Base-by-base conservation (phyloP, 192 early-diverging fungal species). In the Coemansia sp. region DNA sequence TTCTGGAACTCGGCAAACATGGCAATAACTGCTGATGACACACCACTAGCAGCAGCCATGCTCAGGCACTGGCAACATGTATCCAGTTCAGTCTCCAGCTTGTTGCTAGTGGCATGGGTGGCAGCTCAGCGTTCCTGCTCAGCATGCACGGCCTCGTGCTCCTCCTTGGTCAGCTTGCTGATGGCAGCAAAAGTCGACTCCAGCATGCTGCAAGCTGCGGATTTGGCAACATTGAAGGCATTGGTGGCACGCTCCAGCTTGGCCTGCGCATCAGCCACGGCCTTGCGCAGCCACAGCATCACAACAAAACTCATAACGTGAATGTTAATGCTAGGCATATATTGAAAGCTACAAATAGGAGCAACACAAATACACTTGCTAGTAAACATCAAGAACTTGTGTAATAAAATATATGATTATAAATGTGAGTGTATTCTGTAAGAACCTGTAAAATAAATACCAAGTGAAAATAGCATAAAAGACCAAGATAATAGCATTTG, bases 11-110 rank as follows among this genome's bases (percentile, higher is more conserved):
- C 70, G 71, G 90, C 87, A 68, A 89, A 94, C 61, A 91, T 80
- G 17, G 87, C 79, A 63, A 95, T 84, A 2, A 91, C 87, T 9
- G 73, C 72, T 11, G 75, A 59, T 2, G 80, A 74, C 44, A 83
- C 48, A 1, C 80, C 80, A 59, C 72, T 72, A 51, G 68, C 69
- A 1, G 72, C 57, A 0, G 75, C 75, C 72, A 83, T 33, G 57
- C 69, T 72, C 50, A 83, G 66, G 3, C 80, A 68, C 67, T 83
- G 80, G 19, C 70, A 65, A 9, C 72, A 72, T 1, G 75, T 69
- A 5, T 69, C 46, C 39, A 93, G 79, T 59, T 82, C 80, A 21
- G 87, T 84, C 72, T 93, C 89, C 16, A 97, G 72, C 31, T 92
- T 83, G 8, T 21, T 24, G 48, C 48, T 51, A 1, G 48, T 16